A percentile compares a stretch with the other conserved stretches of the same genome.
phyloP scores from a whole-genome alignment of 345 rosid species.

The Zanthoxylum bungeanum region DNA sequence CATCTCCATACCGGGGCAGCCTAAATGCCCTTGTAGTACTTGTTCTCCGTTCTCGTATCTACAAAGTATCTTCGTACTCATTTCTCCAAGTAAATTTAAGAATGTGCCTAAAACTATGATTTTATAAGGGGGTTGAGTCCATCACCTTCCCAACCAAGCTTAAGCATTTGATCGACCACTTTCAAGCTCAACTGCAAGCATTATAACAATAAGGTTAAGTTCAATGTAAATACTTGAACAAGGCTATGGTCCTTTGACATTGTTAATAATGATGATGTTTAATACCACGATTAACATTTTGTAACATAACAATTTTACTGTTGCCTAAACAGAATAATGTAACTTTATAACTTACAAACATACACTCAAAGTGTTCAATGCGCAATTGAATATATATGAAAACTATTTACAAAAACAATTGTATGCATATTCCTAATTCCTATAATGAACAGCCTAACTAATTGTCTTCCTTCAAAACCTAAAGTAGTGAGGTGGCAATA shows the following conservation, averaged over 20 bases:
- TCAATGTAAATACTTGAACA: not conserved
- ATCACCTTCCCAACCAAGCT: conserved; percentile 98
- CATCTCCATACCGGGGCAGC: conserved; percentile 11
- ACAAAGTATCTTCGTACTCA: conserved; percentile 1
- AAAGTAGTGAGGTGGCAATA: not conserved
- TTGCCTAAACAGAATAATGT: not conserved
- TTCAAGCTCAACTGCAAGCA: conserved; percentile 78
- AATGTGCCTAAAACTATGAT: conserved; percentile 25
- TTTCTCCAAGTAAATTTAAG: conserved; percentile 16
- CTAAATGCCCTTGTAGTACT: not conserved
- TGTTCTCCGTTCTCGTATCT: conserved; percentile 2
- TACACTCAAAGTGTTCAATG: not conserved
- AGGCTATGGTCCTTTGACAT: not conserved
- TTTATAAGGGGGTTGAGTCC: conserved; percentile 64
- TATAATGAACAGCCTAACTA: not conserved
- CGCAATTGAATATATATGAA: not conserved
- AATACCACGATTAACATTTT: not conserved
- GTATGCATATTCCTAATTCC: not conserved
- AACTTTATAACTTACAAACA: not conserved
- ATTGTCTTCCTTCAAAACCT: not conserved
- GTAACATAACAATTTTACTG: not conserved
- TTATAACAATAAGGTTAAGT: not conserved
- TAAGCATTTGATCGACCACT: conserved; percentile 92
- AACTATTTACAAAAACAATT: not conserved
- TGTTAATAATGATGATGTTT: not conserved